These are phyloP conservation scores for Colletotrichum paranaense DNA, from an alignment of 2,329 filamentous ascomycete species.

Conservation along the genomic window DNA sequence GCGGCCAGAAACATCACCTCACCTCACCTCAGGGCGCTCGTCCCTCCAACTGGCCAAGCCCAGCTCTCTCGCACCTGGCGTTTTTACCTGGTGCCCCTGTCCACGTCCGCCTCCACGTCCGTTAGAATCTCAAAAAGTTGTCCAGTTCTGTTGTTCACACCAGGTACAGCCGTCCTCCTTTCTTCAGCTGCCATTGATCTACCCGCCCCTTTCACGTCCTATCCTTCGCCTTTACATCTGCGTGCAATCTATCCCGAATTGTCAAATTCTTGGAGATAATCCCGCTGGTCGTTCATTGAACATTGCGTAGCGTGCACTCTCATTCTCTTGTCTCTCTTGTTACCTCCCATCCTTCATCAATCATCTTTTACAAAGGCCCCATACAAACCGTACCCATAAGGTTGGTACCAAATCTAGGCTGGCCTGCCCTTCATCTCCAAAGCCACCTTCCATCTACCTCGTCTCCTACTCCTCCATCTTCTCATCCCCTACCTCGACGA, in stretches of 20 bases:
- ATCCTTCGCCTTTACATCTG: slow-evolving; percentile 11
- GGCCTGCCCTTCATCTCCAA: slow-evolving; percentile 7
- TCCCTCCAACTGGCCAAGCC: not conserved
- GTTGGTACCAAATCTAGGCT: not conserved
- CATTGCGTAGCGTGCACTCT: not conserved
- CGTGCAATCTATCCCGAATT: slow-evolving; percentile 22
- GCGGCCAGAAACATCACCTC: slow-evolving; percentile 2
- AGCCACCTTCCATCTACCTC: not conserved
- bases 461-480: not conserved
- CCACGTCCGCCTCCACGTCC: not conserved
- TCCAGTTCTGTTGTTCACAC: slow-evolving; percentile 25
- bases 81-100: slow-evolving; percentile 33
- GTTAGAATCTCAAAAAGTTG: slow-evolving; percentile 35
- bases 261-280: slow-evolving; percentile 24
- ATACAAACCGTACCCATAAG: not conserved
- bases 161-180: slow-evolving; percentile 3
- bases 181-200: slow-evolving; percentile 18
- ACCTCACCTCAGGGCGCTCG: slow-evolving; percentile 2
- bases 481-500: not conserved
- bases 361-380: not conserved
- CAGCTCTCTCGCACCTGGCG: slow-evolving; percentile 21
- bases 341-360: not conserved
- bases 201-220: slow-evolving; percentile 10
- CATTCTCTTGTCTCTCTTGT: not conserved
- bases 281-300: slow-evolving; percentile 8